A percentile compares a stretch with the other conserved stretches of the same genome.
phyloP scores from a whole-genome alignment of 2,329 filamentous ascomycete species.

The Trichoderma endophyticum region DNA sequence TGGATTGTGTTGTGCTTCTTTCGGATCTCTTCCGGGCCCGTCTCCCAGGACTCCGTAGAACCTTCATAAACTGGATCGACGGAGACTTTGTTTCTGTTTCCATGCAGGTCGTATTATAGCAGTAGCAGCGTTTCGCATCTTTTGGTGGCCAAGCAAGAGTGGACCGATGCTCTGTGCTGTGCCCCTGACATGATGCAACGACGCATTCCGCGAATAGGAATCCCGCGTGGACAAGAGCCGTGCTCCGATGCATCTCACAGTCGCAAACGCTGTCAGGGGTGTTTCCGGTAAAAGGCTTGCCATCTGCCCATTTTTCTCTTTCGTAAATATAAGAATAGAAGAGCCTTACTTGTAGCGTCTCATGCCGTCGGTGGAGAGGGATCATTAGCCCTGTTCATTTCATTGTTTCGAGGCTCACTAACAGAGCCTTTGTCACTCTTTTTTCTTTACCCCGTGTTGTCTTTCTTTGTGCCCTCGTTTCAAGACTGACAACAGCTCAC shows the following conservation, averaged over 20 bases:
- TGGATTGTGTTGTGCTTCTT: background rate
- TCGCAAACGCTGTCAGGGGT: background rate
- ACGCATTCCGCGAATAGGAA: constrained; percentile 11
- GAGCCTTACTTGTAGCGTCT: background rate
- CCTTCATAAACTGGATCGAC: background rate
- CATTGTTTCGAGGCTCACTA: background rate
- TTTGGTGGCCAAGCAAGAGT: background rate
- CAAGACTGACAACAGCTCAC: background rate
- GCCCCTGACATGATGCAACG: constrained; percentile 15
- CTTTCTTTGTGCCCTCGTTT: background rate
- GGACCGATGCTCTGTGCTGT: constrained; percentile 1
- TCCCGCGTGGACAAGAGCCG: background rate
- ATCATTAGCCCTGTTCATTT: background rate
- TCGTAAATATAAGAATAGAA: background rate
- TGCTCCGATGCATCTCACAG: constrained; percentile 11
- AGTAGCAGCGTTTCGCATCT: background rate
- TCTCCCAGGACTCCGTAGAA: background rate
- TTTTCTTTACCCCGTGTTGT: background rate
- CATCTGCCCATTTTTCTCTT: background rate
- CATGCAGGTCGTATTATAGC: background rate
- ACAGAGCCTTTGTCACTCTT: constrained; percentile 11
- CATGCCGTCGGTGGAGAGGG: background rate
- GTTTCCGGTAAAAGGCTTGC: background rate
- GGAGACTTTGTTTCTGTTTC: background rate
- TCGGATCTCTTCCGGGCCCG: background rate